Conservation (phyloP, 2,329 filamentous ascomycete genomes). For the Aureobasidium sp. region DNA sequence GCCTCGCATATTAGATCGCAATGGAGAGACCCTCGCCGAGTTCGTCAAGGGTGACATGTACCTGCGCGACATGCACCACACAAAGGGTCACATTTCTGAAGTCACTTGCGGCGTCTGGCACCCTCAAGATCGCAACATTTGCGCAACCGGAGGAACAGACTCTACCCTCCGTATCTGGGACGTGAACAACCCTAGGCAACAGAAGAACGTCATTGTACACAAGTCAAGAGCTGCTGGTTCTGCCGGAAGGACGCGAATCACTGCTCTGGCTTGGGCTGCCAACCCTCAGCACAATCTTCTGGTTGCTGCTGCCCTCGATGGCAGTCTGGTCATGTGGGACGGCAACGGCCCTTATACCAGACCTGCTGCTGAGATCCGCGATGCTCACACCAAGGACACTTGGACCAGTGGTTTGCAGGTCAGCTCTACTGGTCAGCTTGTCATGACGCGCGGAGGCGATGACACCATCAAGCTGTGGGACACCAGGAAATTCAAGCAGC, state of each 20-base stretch:
- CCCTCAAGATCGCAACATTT: conserved; percentile 73
- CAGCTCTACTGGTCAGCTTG: conserved; percentile 79
- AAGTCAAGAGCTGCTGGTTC: conserved; percentile 85
- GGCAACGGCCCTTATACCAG: conserved; percentile 80
- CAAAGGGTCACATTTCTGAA: conserved; percentile 91
- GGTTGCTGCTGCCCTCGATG: conserved; percentile 77
- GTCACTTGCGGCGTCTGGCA: conserved; percentile 87
- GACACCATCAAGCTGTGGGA: conserved; percentile 95
- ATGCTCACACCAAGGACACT: conserved; percentile 72
- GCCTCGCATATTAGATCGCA: conserved; percentile 78
- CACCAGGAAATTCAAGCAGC: conserved; percentile 86
- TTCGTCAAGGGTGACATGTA: conserved; percentile 99
- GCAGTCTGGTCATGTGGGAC: conserved; percentile 83
- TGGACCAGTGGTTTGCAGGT: conserved; percentile 93
- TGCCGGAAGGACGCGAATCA: conserved; percentile 89
- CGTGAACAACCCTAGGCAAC: conserved; percentile 77
- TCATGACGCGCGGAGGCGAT: conserved; percentile 86
- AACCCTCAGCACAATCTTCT: conserved; percentile 70
- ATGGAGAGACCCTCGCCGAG: conserved; percentile 77
- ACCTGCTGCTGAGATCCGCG: conserved; percentile 72
- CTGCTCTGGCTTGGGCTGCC: conserved; percentile 77
- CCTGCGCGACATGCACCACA: conserved; percentile 91
- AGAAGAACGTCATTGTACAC: conserved; percentile 91
- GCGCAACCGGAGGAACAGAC: conserved; percentile 86
- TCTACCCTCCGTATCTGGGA: conserved; percentile 97